Conservation (phyloP, 2,329 filamentous ascomycete genomes). For the Penicillium hordei region DNA sequence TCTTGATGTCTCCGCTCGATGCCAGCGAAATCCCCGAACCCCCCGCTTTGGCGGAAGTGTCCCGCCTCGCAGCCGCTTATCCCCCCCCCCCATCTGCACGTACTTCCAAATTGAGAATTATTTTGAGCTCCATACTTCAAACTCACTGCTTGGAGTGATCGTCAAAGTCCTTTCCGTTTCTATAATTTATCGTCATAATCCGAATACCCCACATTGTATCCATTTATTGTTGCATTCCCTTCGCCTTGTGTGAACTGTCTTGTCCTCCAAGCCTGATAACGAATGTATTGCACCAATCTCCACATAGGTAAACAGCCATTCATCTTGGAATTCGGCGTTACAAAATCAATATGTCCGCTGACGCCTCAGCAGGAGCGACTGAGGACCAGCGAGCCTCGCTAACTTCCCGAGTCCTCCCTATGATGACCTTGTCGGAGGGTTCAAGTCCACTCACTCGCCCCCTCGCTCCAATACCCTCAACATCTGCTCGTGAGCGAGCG, state of each 20-base stretch:
- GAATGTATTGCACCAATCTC: not conserved
- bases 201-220: not conserved
- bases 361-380: not conserved
- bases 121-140: not conserved
- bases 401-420: constrained; percentile 16
- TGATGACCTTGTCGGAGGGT: constrained; percentile 22
- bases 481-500: constrained; percentile 7
- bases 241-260: too few relatives aligned
- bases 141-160: not conserved
- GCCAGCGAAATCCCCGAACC: not conserved
- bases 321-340: not conserved
- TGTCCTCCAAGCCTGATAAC: not conserved
- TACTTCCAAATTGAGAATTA: not conserved
- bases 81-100: not conserved
- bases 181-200: not conserved
- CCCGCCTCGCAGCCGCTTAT: constrained; percentile 1
- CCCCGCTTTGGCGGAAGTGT: constrained; percentile 2
- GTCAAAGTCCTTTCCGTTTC: not conserved
- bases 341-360: not conserved
- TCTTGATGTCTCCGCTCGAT: not conserved
- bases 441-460: constrained; percentile 6
- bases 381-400: constrained; percentile 5
- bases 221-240: not conserved
- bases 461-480: constrained; percentile 10
- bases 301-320: not conserved